These are phyloP conservation scores for Lecanosticta acicola DNA, from an alignment of 2,329 filamentous ascomycete species.

Conservation along the genomic window DNA sequence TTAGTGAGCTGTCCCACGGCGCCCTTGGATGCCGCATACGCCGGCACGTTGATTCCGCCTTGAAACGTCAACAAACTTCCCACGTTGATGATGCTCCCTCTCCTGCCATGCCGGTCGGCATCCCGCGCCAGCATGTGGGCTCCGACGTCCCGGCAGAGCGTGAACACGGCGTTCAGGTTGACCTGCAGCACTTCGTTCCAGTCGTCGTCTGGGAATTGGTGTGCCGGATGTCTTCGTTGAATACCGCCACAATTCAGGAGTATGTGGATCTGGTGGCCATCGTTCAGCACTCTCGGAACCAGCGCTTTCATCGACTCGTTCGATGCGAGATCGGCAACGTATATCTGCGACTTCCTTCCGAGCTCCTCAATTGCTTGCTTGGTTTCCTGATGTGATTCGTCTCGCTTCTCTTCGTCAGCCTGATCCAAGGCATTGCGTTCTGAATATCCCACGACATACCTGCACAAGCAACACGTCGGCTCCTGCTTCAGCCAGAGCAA, in stretches of 20 bases:
- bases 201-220: conserved; percentile 69
- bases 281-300: conserved; percentile 55
- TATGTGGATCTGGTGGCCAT: conserved; percentile 63
- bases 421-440: not conserved
- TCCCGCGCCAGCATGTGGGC: conserved; percentile 65
- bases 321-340: conserved; percentile 63
- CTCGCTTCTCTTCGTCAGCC: conserved; percentile 40
- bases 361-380: conserved; percentile 58
- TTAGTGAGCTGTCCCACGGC: conserved; percentile 81
- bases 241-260: conserved; percentile 84
- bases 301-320: conserved; percentile 56
- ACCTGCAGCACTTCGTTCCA: conserved; percentile 81
- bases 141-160: conserved; percentile 68
- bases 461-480: conserved; percentile 48
- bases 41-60: conserved; percentile 80
- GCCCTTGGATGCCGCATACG: conserved; percentile 81
- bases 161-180: conserved; percentile 78
- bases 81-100: conserved; percentile 76
- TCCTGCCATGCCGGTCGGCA: conserved; percentile 47
- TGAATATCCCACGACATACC: conserved; percentile 26
- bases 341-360: conserved; percentile 61
- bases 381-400: conserved; percentile 52
- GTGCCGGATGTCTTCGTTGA: conserved; percentile 69
- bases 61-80: conserved; percentile 77
- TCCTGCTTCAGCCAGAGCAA: conserved; percentile 47